These are phyloP conservation scores for Cymodocea nodosa DNA, from an alignment of 116 monocot genomes.

Conservation along the genomic window DNA sequence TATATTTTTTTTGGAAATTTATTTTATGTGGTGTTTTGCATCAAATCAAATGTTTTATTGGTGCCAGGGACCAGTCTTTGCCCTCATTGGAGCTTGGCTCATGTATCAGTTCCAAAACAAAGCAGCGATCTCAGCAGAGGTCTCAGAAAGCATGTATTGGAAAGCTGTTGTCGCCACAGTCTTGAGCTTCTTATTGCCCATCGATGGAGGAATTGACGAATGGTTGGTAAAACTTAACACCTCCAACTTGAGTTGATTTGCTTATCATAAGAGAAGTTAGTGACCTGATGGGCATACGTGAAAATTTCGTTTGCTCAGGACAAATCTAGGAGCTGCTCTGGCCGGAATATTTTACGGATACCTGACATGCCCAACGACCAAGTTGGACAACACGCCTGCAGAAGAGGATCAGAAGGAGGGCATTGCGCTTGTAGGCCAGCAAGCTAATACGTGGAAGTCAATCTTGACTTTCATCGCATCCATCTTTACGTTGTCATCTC, in stretches of 20 bases:
- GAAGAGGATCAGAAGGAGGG: constrained; percentile 31
- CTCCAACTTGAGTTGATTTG: neutral
- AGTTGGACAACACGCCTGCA: constrained; percentile 25
- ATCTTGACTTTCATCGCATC: constrained; percentile 29
- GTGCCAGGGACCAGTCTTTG: constrained; percentile 56
- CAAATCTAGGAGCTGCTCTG: constrained; percentile 47
- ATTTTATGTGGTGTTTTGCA: neutral
- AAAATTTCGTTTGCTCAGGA: constrained; percentile 28
- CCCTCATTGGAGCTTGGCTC: constrained; percentile 77
- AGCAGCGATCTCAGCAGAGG: constrained; percentile 23
- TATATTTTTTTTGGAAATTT: neutral
- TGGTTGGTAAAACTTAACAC: constrained; percentile 26
- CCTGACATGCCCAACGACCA: constrained; percentile 39
- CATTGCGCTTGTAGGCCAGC: constrained; percentile 23
- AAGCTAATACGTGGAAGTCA: constrained; percentile 53
- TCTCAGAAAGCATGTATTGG: constrained; percentile 48
- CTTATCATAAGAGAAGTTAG: neutral
- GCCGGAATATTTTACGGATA: constrained; percentile 54
- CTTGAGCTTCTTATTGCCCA: constrained; percentile 45
- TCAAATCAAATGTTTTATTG: neutral
- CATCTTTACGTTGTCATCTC: constrained; percentile 23
- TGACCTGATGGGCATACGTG: neutral
- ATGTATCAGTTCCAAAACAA: constrained; percentile 65
- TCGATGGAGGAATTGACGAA: constrained; percentile 48
- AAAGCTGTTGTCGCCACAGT: constrained; percentile 51